phyloP scores from a whole-genome alignment of 1,284 basidiomycete species.

The Ustilago nuda region DNA sequence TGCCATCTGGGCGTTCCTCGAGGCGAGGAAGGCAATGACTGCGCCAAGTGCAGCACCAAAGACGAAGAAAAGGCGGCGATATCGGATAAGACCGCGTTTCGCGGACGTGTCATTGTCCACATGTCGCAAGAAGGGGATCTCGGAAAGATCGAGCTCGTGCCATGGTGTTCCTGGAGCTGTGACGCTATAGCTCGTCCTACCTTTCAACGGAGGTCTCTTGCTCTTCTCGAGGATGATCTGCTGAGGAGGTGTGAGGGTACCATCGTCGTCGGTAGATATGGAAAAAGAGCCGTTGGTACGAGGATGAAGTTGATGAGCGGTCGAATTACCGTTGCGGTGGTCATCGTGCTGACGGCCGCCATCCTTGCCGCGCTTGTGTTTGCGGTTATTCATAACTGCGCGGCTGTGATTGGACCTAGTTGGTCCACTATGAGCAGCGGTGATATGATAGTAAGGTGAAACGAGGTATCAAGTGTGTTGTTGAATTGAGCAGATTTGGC shows the following conservation, averaged over 20 bases:
- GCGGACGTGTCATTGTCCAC: constrained; percentile 23
- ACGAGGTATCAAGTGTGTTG: not conserved
- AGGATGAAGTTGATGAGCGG: constrained; percentile 31
- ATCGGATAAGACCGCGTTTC: constrained; percentile 53
- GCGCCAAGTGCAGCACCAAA: constrained; percentile 56
- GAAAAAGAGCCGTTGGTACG: constrained; percentile 9
- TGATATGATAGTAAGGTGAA: constrained; percentile 2
- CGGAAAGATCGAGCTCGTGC: constrained; percentile 62
- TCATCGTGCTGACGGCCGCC: not conserved
- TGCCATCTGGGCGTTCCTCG: constrained; percentile 54
- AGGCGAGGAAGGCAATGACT: constrained; percentile 50
- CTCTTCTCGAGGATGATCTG: constrained; percentile 48
- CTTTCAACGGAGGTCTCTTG: constrained; percentile 41
- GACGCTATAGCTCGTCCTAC: constrained; percentile 49
- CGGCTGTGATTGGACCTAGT: not conserved
- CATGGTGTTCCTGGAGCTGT: constrained; percentile 61
- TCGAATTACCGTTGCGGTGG: constrained; percentile 13
- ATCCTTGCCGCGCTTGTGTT: constrained; percentile 27
- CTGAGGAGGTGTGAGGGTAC: constrained; percentile 39
- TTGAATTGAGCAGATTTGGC: not conserved
- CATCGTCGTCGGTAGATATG: constrained; percentile 9
- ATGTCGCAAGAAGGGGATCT: constrained; percentile 56
- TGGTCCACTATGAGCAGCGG: not conserved
- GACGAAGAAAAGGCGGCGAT: constrained; percentile 60
- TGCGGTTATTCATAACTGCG: constrained; percentile 38